These are phyloP conservation scores for Coemansia sp. DNA, from an alignment of 192 early-diverging fungal genomes.

Conservation along the genomic window DNA sequence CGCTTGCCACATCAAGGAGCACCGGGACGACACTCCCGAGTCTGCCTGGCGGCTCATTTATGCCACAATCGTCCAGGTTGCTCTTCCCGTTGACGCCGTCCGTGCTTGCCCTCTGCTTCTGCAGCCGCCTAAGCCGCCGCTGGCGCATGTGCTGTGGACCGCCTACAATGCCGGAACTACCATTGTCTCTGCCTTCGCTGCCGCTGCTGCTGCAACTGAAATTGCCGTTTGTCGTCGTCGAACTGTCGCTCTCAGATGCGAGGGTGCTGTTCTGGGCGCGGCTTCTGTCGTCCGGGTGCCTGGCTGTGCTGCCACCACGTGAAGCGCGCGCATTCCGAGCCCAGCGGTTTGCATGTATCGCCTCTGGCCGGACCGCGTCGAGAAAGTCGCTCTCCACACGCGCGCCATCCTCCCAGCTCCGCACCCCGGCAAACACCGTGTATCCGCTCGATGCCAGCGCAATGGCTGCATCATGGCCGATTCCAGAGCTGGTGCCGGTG, in stretches of 20 bases:
- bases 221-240: not conserved
- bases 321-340: slow-evolving; percentile 2
- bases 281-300: not conserved
- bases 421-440: slow-evolving; percentile 58
- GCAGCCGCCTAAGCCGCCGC: slow-evolving; percentile 18
- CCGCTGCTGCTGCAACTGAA: slow-evolving; percentile 5
- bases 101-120: slow-evolving; percentile 1
- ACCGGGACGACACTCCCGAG: slow-evolving; percentile 41
- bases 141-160: slow-evolving; percentile 17
- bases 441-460: slow-evolving; percentile 51
- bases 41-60: not conserved
- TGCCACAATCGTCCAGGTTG: not conserved
- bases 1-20: slow-evolving; percentile 46
- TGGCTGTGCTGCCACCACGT: not conserved
- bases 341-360: slow-evolving; percentile 28
- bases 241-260: slow-evolving; percentile 6
- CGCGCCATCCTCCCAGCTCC: slow-evolving; percentile 52
- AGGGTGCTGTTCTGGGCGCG: not conserved
- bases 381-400: slow-evolving; percentile 46
- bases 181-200: slow-evolving; percentile 9
- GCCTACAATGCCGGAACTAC: not conserved
- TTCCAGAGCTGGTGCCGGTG: slow-evolving; percentile 56
- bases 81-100: not conserved
- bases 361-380: slow-evolving; percentile 18
- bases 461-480: slow-evolving; percentile 55